Base-by-base conservation (phyloP, 2,329 filamentous ascomycete genomes). In the Sporothrix humicola region DNA sequence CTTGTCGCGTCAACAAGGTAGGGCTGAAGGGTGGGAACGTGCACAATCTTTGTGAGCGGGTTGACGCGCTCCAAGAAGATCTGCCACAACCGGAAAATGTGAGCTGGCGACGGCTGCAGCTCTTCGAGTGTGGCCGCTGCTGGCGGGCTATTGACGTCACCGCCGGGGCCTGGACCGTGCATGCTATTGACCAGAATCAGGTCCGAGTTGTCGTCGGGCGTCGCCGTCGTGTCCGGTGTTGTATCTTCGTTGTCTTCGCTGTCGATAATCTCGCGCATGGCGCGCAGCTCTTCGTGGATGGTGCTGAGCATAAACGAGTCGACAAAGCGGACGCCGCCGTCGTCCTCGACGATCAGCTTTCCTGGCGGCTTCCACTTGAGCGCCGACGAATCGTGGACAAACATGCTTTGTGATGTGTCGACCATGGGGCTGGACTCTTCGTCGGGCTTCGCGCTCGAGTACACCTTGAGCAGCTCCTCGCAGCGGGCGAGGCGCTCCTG, bases 51-150 rank as follows among this genome's bases (percentile, higher is more conserved):
- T 76, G 89, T 88, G 63, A 94, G 80, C 0, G 92, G 92, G 77
- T 95, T 92, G 72, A 95, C 89, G 75, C 93, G 90, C 68, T 93
- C 89, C 6, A 94, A 82, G 76, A 91, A 94, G 9, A 89, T 84
- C 79, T 94, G 91, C 93, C 93, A 95, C 5, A 95, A 85, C 69
- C 87, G 86, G 77, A 93, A 90, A 37, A 92, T 87, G 48, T 93
- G 89, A 13, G 88, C 85, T 0, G 90, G 87, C 4, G 88, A 84
- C 0, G 93, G 92, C 77, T 92, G 90, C 79, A 92, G 82, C 15
- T 86, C 84, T 71, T 86, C 84, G 15, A 83, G 77, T 61, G 80
- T 83, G 31, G 80, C 78, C 6, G 81, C 79, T 20, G 12, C 7
- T 23, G 44, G 13, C 31, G 15, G 50, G 26, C 20, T 23, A 1